Evolutionary conservation across 1,284 basidiomycete genomes (phyloP).

Genomic region (Austroboletus novae-zelandiae): DNA sequence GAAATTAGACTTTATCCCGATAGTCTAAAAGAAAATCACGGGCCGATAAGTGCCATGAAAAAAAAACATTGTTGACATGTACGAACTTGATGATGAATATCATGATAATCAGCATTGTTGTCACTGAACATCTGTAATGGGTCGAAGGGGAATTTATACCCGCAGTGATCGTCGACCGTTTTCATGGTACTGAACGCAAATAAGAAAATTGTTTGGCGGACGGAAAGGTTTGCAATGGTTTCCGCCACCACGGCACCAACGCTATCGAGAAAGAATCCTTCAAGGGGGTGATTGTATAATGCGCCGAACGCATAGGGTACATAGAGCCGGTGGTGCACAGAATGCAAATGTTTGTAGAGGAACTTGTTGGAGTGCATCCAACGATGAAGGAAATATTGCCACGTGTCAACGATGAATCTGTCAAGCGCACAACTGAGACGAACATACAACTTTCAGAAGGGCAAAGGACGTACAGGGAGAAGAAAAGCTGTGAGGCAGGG

Average conservation of each 20-base stretch:
- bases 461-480: slow-evolving; percentile 75
- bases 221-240: slow-evolving; percentile 63
- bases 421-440: slow-evolving; percentile 2
- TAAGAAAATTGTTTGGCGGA: slow-evolving; percentile 83
- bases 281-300: slow-evolving; percentile 96
- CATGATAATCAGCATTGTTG: slow-evolving; percentile 98
- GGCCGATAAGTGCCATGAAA: slow-evolving; percentile 3
- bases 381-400: slow-evolving; percentile 98
- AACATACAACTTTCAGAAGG: neutral
- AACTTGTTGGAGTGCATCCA: slow-evolving; percentile 89
- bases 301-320: slow-evolving; percentile 98
- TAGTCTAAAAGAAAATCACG: slow-evolving; percentile 45
- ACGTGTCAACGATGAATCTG: slow-evolving; percentile 95
- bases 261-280: slow-evolving; percentile 90
- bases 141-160: slow-evolving; percentile 87
- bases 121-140: slow-evolving; percentile 82
- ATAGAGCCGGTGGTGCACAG: slow-evolving; percentile 94
- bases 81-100: slow-evolving; percentile 91
- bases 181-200: slow-evolving; percentile 88
- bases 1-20: slow-evolving; percentile 96
- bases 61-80: neutral
- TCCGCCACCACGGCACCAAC: slow-evolving; percentile 83
- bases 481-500: slow-evolving; percentile 72
- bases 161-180: slow-evolving; percentile 98
- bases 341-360: slow-evolving; percentile 91